Percentiles rank a stretch among this genome's conserved stretches.
Conservation (phyloP, 768 basidiomycete species). For the Boletus rufocinnamomeus region DNA sequence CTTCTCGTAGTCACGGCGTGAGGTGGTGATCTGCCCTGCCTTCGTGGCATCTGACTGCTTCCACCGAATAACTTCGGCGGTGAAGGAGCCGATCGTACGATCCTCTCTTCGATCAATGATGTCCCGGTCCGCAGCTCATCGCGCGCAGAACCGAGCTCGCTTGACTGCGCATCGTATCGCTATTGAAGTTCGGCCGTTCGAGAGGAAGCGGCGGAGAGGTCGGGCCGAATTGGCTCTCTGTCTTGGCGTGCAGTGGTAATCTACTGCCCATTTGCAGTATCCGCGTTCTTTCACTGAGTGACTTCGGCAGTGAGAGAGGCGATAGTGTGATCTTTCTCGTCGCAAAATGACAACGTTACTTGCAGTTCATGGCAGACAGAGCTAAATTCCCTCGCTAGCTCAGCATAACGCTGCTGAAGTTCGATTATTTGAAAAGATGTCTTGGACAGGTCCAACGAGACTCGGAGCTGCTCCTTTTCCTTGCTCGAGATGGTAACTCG, state of each 20-base stretch:
- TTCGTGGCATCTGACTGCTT: too few species aligned
- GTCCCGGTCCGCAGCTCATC: neutral
- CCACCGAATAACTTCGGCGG: neutral
- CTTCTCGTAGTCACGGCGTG: neutral
- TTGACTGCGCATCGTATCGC: neutral
- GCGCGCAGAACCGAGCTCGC: neutral
- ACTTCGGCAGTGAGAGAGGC: neutral
- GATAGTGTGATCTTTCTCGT: neutral
- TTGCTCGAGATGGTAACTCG: neutral
- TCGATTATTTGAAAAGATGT: constrained; percentile 1
- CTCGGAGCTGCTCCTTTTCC: constrained; percentile 12
- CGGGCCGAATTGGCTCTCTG: neutral
- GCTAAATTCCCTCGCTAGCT: neutral
- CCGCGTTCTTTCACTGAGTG: neutral
- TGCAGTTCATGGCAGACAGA: constrained; percentile 1
- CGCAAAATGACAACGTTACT: neutral
- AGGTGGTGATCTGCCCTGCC: neutral
- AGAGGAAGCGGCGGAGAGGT: neutral
- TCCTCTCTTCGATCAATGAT: neutral
- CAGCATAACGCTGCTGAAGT: constrained; percentile 2
- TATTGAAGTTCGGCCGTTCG: neutral
- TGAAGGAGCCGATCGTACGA: neutral
- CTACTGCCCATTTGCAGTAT: neutral
- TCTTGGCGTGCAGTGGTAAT: neutral
- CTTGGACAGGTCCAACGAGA: neutral